phyloP scores from a whole-genome alignment of 192 early-diverging fungal species.

The Entrophospora sp. region DNA sequence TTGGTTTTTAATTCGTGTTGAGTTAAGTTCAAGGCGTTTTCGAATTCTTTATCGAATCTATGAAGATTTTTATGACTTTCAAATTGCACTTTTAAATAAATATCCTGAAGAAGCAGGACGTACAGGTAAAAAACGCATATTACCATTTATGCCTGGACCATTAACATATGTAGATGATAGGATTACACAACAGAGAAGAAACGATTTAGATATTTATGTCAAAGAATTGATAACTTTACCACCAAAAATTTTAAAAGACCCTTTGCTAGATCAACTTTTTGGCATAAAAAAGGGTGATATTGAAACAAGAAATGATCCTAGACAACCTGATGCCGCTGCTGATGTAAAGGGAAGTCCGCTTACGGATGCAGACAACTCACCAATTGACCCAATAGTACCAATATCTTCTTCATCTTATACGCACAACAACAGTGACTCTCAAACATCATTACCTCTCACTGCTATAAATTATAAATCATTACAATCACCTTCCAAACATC shows the following conservation, averaged over 20 bases:
- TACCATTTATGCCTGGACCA: constrained; percentile 62
- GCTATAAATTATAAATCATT: constrained; percentile 9
- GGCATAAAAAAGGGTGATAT: constrained; percentile 45
- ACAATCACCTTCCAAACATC: background rate
- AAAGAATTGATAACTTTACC: constrained; percentile 54
- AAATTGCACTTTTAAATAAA: constrained; percentile 54
- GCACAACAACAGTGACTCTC: too few species aligned
- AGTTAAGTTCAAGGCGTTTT: constrained; percentile 41
- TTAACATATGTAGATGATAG: constrained; percentile 53
- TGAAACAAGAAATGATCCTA: constrained; percentile 38
- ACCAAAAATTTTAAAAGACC: constrained; percentile 39
- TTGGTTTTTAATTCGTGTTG: constrained; percentile 58
- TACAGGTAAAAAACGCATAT: constrained; percentile 40
- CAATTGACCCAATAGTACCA: constrained; percentile 19
- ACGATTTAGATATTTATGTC: constrained; percentile 60
- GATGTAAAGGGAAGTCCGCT: constrained; percentile 3
- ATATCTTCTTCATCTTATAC: constrained; percentile 5
- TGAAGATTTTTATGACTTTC: constrained; percentile 74
- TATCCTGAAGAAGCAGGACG: constrained; percentile 60
- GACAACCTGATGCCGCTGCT: background rate
- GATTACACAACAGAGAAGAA: constrained; percentile 54
- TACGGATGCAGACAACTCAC: constrained; percentile 8
- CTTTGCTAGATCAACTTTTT: constrained; percentile 43
- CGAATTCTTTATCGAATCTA: constrained; percentile 63
- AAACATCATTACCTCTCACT: constrained; percentile 26